Evolutionary conservation across 768 basidiomycete species (phyloP).

Genomic region (Tephrocybe sp.): DNA sequence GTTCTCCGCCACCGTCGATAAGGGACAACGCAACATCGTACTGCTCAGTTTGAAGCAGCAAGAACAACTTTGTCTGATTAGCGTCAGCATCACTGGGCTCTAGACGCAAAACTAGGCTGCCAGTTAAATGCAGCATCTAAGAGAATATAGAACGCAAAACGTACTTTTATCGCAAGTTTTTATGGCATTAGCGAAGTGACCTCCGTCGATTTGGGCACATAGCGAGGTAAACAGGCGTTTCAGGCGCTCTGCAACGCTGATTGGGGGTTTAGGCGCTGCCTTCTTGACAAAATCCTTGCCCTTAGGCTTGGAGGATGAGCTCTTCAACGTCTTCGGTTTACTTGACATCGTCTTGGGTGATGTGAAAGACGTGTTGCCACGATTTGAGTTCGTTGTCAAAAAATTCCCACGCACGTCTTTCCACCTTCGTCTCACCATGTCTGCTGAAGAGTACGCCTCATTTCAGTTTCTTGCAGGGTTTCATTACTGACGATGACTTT

Average conservation of each 20-base stretch:
- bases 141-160: slow-evolving; percentile 24
- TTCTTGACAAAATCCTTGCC: slow-evolving; percentile 8
- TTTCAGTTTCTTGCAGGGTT: neutral
- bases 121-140: neutral
- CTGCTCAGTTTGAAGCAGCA: slow-evolving; percentile 84
- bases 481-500: neutral
- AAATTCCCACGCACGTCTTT: slow-evolving; percentile 32
- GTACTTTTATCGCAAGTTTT: slow-evolving; percentile 92
- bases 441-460: slow-evolving; percentile 44
- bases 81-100: slow-evolving; percentile 70
- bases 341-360: slow-evolving; percentile 11
- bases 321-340: slow-evolving; percentile 8
- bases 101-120: slow-evolving; percentile 61
- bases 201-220: slow-evolving; percentile 88
- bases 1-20: slow-evolving; percentile 34
- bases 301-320: slow-evolving; percentile 2
- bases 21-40: slow-evolving; percentile 68
- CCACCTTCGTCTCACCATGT: slow-evolving; percentile 37
- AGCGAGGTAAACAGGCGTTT: slow-evolving; percentile 75
- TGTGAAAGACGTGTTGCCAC: neutral
- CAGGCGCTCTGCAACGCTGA: slow-evolving; percentile 32
- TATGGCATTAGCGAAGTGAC: slow-evolving; percentile 79
- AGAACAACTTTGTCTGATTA: slow-evolving; percentile 79
- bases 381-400: neutral
- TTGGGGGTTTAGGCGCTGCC: slow-evolving; percentile 24